Evolutionary conservation across 768 basidiomycete species (phyloP).

Genomic region (Tylopilus vinaceipallidus): DNA sequence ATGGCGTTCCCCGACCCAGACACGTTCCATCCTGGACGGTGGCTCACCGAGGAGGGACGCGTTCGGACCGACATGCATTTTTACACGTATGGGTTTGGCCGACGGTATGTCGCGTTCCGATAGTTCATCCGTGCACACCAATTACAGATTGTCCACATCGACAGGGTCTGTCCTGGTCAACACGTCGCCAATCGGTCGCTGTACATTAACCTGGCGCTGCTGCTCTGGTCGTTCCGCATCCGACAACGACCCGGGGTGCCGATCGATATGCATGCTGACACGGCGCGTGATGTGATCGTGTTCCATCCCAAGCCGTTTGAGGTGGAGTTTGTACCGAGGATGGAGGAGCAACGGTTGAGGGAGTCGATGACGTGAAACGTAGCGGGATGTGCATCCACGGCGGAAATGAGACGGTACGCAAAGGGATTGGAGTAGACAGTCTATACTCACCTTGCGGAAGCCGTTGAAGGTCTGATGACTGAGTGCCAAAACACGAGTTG

Average conservation of each 20-base stretch:
- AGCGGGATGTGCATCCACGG: no score
- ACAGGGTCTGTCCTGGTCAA: constrained; percentile 58
- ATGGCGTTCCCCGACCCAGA: constrained; percentile 36
- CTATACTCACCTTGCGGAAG: no score
- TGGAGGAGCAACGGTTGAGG: constrained; percentile 12
- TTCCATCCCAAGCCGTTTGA: constrained; percentile 57
- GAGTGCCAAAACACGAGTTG: no score
- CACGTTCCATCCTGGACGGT: constrained; percentile 52
- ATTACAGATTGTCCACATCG: no score
- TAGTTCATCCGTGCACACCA: no score
- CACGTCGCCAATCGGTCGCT: constrained; percentile 52
- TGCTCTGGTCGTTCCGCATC: constrained; percentile 62
- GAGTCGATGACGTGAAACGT: constrained; percentile 11
- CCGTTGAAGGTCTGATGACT: no score
- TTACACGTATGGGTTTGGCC: constrained; percentile 52
- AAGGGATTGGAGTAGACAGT: no score
- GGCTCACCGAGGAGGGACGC: constrained; percentile 42
- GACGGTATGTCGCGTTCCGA: constrained; percentile 26
- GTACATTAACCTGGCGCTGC: constrained; percentile 56
- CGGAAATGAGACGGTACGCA: no score
- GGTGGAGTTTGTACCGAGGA: constrained; percentile 50
- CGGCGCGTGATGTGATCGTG: constrained; percentile 55
- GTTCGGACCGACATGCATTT: constrained; percentile 43
- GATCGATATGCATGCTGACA: constrained; percentile 46
- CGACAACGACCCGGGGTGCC: constrained; percentile 44